These are phyloP conservation scores for Microcera coccophila DNA, from an alignment of 2,329 filamentous ascomycete species.

Conservation along the genomic window DNA sequence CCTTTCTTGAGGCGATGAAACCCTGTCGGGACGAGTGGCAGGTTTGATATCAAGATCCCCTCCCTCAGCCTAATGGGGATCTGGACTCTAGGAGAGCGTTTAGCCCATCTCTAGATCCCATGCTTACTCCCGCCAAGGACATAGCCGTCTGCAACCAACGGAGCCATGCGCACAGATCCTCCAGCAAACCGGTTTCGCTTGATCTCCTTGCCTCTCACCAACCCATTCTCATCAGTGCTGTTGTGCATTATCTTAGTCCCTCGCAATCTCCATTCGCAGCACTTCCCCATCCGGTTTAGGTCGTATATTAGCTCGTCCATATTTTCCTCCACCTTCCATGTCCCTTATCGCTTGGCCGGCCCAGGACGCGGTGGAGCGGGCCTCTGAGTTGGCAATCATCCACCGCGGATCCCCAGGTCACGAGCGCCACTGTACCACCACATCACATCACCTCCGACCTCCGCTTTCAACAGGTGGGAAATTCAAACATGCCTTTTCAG, in stretches of 20 bases:
- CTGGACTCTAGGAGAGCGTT: too few species aligned
- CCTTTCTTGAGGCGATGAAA: too few species aligned
- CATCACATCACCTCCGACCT: conserved; percentile 1
- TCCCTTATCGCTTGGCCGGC: conserved; percentile 10
- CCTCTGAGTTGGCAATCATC: conserved; percentile 19
- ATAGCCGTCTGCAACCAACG: conserved; percentile 20
- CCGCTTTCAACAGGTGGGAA: too few species aligned
- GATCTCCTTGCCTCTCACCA: conserved; percentile 5
- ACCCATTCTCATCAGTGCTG: neutral
- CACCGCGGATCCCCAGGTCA: conserved; percentile 7
- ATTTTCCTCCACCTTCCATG: neutral
- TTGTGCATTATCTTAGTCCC: neutral
- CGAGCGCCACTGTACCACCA: conserved; percentile 9
- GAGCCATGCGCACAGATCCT: conserved; percentile 15
- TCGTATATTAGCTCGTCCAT: neutral
- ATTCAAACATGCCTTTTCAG: too few species aligned
- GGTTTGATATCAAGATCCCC: too few species aligned
- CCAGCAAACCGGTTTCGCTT: conserved; percentile 20
- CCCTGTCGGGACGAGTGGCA: too few species aligned
- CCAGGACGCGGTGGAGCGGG: conserved; percentile 12
- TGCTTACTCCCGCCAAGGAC: too few species aligned
- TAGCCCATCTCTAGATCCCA: too few species aligned
- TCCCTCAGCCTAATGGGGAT: too few species aligned
- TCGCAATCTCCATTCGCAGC: neutral
- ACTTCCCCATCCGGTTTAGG: neutral